phyloP scores from a whole-genome alignment of 495 filamentous ascomycete species.

The Tuber indicum region DNA sequence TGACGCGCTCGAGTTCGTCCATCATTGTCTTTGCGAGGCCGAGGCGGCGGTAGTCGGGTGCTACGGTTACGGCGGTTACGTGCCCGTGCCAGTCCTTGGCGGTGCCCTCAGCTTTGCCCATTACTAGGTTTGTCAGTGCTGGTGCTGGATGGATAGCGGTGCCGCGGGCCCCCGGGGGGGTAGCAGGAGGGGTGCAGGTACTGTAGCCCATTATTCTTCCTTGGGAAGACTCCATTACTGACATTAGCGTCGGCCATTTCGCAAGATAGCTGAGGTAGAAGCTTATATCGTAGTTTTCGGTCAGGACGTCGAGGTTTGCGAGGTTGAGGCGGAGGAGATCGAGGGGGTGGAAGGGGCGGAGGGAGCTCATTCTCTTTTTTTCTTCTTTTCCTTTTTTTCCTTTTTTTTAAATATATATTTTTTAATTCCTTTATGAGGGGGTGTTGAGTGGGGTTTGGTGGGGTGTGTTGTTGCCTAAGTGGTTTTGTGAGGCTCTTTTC shows the following conservation, averaged over 20 bases:
- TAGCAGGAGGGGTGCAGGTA: slow-evolving; percentile 46
- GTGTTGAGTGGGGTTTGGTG: background rate
- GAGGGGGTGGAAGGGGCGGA: slow-evolving; percentile 61
- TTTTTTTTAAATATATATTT: slow-evolving; percentile 20
- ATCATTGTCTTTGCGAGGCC: slow-evolving; percentile 78
- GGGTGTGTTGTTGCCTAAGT: background rate
- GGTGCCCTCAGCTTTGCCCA: slow-evolving; percentile 89
- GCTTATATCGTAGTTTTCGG: slow-evolving; percentile 88
- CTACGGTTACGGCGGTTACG: slow-evolving; percentile 91
- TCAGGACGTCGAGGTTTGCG: slow-evolving; percentile 82
- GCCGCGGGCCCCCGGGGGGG: background rate
- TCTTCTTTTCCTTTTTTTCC: background rate
- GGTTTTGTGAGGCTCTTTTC: slow-evolving; percentile 4
- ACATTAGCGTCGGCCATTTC: slow-evolving; percentile 90
- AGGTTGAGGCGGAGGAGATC: slow-evolving; percentile 80
- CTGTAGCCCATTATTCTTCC: slow-evolving; percentile 90
- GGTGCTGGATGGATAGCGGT: slow-evolving; percentile 1
- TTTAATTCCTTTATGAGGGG: background rate
- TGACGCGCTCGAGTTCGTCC: slow-evolving; percentile 66
- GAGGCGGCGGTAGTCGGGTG: slow-evolving; percentile 73
- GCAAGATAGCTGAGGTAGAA: slow-evolving; percentile 95
- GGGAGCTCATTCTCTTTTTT: slow-evolving; percentile 54
- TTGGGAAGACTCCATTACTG: slow-evolving; percentile 68
- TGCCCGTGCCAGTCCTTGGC: slow-evolving; percentile 97
- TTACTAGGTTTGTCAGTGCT: slow-evolving; percentile 54